Base-by-base conservation (phyloP, 164 flowering plant genomes). In the Hamamelis virginiana region DNA sequence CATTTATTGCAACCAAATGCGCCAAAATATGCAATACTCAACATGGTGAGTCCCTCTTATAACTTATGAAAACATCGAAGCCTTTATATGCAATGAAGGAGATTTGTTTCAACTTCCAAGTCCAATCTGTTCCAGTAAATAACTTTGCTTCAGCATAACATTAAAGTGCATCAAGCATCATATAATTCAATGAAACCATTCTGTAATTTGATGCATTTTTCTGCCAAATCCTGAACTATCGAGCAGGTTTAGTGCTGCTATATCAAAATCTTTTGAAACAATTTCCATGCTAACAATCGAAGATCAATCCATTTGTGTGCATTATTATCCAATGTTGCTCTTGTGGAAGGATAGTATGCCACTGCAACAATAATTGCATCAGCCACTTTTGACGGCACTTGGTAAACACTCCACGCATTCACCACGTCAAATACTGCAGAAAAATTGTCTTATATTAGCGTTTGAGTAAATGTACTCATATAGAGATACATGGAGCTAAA, bases 381-480 rank as follows among this genome's bases (percentile, higher is more conserved):
- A 68, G 65, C 50, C 64, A 69, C 62, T 58, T 55, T 64, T 47
- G 53, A 48, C 33, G 61, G 71, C 52, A 74, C 51, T 62, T 69
- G 63, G 67, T 22, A 75, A 70, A 62, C 70, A 71, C 67, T 75
- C 68, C 78, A 70, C 47, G 67, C 68, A 70, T 46, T 75, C 71
- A 70, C 56, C 60, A 28, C 52, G 69, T 45, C 48, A 46, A 70
- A 21, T 72, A 76, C 79, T 76, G 79, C 79, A 76, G 53, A 53
- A 64, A 72, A 72, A 76, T 72, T 76, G 45, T 69, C 56, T 68
- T 47, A 60, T 69, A 76, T 76, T 76, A 76, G 79, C 69, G 65
- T 66, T 48, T 43, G 0, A 52, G 62, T 43, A 53, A 62, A 67
- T 66, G 74, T 50, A 47, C 62, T 68, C 68, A 63, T 16, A 50